Conservation (phyloP, 805 yeast species). For the Candida glaebosa region DNA sequence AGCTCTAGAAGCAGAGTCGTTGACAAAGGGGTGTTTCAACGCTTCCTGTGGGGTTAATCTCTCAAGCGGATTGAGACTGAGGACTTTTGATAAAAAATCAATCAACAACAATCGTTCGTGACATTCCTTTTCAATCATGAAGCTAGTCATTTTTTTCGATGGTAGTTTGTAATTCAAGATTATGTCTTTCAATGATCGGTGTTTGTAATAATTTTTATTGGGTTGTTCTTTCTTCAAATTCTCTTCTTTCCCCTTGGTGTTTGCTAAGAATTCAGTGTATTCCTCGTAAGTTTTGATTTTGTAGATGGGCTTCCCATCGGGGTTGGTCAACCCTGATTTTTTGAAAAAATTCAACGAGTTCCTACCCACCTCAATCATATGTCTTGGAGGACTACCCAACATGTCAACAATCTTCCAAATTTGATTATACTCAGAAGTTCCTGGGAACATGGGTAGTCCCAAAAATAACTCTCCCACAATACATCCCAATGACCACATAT, state of each 20-base stretch:
- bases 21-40: constrained; percentile 82
- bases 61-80: constrained; percentile 86
- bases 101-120: constrained; percentile 65
- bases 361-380: constrained; percentile 97
- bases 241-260: constrained; percentile 25
- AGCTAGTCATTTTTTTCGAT: constrained; percentile 50
- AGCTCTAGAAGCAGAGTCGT: constrained; percentile 13
- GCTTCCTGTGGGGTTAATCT: constrained; percentile 98
- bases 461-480: constrained; percentile 85
- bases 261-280: constrained; percentile 26
- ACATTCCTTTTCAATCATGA: constrained; percentile 65
- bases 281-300: constrained; percentile 33
- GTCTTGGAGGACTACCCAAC: constrained; percentile 83
- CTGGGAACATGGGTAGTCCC: constrained; percentile 93
- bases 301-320: constrained; percentile 28
- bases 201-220: constrained; percentile 78
- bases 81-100: constrained; percentile 74
- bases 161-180: constrained; percentile 72
- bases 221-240: constrained; percentile 56
- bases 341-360: constrained; percentile 69
- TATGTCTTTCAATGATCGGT: constrained; percentile 63
- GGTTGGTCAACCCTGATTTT: constrained; percentile 22
- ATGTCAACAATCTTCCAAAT: constrained; percentile 76
- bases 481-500: constrained; percentile 97
- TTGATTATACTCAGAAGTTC: constrained; percentile 91